Base-by-base conservation (phyloP, 1,284 basidiomycete genomes). In the Tilletia horrida region DNA sequence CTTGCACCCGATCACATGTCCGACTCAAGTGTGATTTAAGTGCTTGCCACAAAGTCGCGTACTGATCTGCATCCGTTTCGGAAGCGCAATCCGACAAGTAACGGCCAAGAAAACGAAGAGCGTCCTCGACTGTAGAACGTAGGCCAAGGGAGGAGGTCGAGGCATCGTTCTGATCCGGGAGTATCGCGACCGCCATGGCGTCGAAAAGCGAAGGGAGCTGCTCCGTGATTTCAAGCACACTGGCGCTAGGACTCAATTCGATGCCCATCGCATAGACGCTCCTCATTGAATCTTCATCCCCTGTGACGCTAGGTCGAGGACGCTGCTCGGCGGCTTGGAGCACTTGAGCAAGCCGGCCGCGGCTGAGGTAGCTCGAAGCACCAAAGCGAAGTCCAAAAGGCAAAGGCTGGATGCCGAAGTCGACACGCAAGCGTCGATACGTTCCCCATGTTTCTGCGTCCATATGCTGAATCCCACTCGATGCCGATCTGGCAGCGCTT, bases 331-430 rank as follows among this genome's bases (percentile, higher is more conserved):
- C 14, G 1, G 67, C 35, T 8, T 65, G 63, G 64, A 76, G 43
- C 16, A 76, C 64, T 18, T 67, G 68, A 44, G 69, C 67, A 27
- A 76, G 62, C 23, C 66, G 67, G 0, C 75, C 75, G 7, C 66
- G 64, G 27, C 70, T 74, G 2, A 76, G 2, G 35, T 57, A 64
- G 23, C 65, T 67, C 6, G 48, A 14, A 0, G 66, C 23, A 7
- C 48, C 64, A 61, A 75, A 75, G 16, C 48, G 64, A 62, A 68
- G 64, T 3, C 73, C 74, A 1, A 55, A 21, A 0, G 67, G 48
- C n/a, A 75, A 66, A 4, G 73, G 68, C n/a, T 7, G 11, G 8
- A 81, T 70, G 43, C 75, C 78, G 47, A 80, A 79, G 65, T 80
- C 74, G 42, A 78, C 29, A 35, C 73, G 70, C 23, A 81, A 67